phyloP scores from a whole-genome alignment of 2,329 filamentous ascomycete genomes.

The Alternaria metachromatica region DNA sequence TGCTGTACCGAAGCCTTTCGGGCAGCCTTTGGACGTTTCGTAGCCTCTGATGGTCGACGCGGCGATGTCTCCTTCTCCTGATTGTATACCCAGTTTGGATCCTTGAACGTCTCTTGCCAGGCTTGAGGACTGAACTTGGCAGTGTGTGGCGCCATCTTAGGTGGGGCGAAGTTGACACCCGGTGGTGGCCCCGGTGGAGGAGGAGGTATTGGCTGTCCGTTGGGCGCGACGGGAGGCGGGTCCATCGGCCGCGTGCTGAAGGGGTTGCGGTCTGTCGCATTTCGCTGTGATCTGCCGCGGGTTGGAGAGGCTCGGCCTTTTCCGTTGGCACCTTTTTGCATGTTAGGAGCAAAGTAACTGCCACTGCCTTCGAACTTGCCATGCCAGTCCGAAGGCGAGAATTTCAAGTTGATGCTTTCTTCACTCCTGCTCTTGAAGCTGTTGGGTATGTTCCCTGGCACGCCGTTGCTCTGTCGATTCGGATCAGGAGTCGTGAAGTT shows the following conservation, averaged over 20 bases:
- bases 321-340: conserved; percentile 29
- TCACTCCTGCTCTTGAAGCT: conserved; percentile 55
- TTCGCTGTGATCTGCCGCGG: conserved; percentile 38
- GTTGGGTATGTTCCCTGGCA: conserved; percentile 29
- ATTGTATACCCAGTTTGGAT: conserved; percentile 49
- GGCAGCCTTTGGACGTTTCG: conserved; percentile 34
- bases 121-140: conserved; percentile 51
- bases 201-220: conserved; percentile 36
- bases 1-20: conserved; percentile 43
- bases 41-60: conserved; percentile 35
- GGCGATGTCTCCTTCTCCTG: conserved; percentile 40
- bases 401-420: conserved; percentile 59
- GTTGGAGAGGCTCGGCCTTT: conserved; percentile 42
- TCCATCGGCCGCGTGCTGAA: conserved; percentile 26
- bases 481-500: conserved; percentile 27
- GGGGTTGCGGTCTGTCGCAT: conserved; percentile 24
- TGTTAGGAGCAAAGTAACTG: conserved; percentile 52
- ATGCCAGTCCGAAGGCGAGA: conserved; percentile 55
- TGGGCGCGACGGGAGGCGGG: conserved; percentile 27
- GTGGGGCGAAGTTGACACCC: conserved; percentile 31
- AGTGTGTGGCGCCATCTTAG: conserved; percentile 30
- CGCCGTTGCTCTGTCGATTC: conserved; percentile 17
- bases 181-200: conserved; percentile 39
- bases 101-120: conserved; percentile 55
- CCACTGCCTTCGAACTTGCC: conserved; percentile 53